Percentiles rank a stretch among this genome's conserved stretches.
Evolutionary conservation across 805 yeast species (phyloP).

Genomic region (Ogataea siamensis): DNA sequence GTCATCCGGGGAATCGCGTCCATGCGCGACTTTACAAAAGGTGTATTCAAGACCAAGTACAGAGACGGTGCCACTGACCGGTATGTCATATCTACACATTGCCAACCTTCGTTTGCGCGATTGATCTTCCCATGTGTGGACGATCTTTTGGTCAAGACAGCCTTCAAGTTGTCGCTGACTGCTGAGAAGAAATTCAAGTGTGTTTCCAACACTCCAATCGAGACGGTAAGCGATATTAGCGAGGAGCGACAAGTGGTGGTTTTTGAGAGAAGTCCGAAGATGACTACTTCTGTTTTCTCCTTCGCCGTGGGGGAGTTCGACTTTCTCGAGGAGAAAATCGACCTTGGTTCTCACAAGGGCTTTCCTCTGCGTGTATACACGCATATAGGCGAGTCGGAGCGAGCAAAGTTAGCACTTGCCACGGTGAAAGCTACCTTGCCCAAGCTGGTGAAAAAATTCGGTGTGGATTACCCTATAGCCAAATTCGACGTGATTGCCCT

Average conservation of each 20-base stretch:
- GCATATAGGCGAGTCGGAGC: constrained; percentile 47
- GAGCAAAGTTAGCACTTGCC: constrained; percentile 50
- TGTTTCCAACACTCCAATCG: constrained; percentile 47
- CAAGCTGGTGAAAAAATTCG: constrained; percentile 43
- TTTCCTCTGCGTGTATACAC: constrained; percentile 56
- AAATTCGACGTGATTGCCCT: constrained; percentile 68
- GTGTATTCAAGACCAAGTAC: constrained; percentile 68
- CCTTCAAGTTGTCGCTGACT: constrained; percentile 48
- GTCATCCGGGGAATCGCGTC: constrained; percentile 50
- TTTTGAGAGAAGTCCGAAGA: constrained; percentile 56
- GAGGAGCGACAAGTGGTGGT: constrained; percentile 34
- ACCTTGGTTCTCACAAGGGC: constrained; percentile 23
- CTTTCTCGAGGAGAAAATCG: constrained; percentile 38
- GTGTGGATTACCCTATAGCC: constrained; percentile 49
- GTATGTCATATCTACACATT: constrained; percentile 63
- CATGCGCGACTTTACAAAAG: constrained; percentile 55
- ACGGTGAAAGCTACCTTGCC: constrained; percentile 49
- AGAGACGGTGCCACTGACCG: constrained; percentile 53
- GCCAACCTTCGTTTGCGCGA: constrained; percentile 67
- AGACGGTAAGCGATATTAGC: constrained; percentile 16
- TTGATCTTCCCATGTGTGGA: constrained; percentile 68
- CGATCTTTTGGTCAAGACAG: constrained; percentile 55
- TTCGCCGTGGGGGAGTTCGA: constrained; percentile 71
- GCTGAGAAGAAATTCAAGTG: constrained; percentile 47
- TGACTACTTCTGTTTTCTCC: constrained; percentile 63